Conservation (phyloP, 1,284 basidiomycete genomes). For the Sporisorium iseilematis-ciliati region DNA sequence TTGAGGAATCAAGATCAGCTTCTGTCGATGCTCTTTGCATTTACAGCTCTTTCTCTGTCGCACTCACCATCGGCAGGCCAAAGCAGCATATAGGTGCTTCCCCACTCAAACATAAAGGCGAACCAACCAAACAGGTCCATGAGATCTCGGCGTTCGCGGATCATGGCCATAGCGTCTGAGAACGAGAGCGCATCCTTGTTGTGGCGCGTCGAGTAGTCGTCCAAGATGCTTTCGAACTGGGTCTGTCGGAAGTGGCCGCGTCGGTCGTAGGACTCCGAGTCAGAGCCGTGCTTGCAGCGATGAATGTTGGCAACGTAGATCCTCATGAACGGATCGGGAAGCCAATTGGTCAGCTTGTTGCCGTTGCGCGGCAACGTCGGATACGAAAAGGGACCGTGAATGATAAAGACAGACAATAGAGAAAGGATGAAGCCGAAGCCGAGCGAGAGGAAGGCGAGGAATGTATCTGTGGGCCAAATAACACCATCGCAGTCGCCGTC, state of each 20-base stretch:
- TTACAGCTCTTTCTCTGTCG: background rate
- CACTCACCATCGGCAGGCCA: conserved; percentile 56
- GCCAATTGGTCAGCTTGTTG: conserved; percentile 26
- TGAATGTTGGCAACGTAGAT: conserved; percentile 72
- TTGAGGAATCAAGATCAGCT: background rate
- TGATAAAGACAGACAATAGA: conserved; percentile 70
- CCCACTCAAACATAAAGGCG: conserved; percentile 59
- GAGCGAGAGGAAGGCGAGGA: conserved; percentile 73
- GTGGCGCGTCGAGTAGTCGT: conserved; percentile 48
- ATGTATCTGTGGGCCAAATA: conserved; percentile 75
- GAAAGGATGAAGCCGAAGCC: conserved; percentile 72
- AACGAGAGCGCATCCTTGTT: conserved; percentile 54
- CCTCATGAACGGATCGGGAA: conserved; percentile 72
- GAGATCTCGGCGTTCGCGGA: conserved; percentile 46
- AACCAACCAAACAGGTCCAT: conserved; percentile 55
- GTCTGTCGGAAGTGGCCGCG: conserved; percentile 48
- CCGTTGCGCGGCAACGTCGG: conserved; percentile 44
- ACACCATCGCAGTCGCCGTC: conserved; percentile 73
- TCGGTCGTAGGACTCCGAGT: conserved; percentile 72
- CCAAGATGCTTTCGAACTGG: conserved; percentile 44
- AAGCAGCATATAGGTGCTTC: conserved; percentile 52
- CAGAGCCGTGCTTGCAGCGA: conserved; percentile 73
- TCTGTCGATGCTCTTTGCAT: background rate
- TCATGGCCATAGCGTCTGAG: conserved; percentile 49
- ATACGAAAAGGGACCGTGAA: conserved; percentile 69